phyloP scores from a whole-genome alignment of 768 basidiomycete genomes.

The Calocera viscosa region DNA sequence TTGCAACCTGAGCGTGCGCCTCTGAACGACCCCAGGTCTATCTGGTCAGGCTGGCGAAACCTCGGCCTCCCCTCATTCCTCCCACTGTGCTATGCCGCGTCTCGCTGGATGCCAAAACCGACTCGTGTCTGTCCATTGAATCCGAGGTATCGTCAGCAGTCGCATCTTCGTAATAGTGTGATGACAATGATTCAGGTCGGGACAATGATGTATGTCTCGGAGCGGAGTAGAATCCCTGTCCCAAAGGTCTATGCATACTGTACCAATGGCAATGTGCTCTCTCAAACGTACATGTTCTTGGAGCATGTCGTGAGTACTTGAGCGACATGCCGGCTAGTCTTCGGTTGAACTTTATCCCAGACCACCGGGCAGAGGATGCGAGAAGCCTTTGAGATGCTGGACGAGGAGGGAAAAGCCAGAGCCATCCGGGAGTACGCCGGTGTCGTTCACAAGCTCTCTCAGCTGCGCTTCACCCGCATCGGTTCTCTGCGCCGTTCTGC shows the following conservation, averaged over 20 bases:
- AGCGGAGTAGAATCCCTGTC: neutral
- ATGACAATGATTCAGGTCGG: neutral
- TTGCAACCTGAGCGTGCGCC: neutral
- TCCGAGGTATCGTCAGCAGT: neutral
- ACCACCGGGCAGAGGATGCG: neutral
- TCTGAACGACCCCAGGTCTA: neutral
- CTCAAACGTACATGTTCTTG: neutral
- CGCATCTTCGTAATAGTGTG: too few relatives aligned
- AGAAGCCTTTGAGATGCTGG: neutral
- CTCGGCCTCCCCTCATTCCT: neutral
- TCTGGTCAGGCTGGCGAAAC: neutral
- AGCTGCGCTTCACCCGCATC: neutral
- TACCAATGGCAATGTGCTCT: neutral
- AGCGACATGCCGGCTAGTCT: neutral
- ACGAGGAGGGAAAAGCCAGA: neutral
- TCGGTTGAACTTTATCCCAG: neutral
- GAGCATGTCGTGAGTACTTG: neutral
- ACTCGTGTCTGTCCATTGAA: neutral
- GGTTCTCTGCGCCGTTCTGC: neutral
- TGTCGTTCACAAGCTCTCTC: neutral
- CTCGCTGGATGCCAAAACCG: neutral
- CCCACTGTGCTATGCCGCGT: neutral
- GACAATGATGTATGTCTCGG: neutral
- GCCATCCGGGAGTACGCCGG: neutral
- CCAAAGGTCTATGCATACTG: neutral